Conservation (phyloP, 2,329 filamentous ascomycete genomes). For the Byssoonygena ceratinophila region DNA sequence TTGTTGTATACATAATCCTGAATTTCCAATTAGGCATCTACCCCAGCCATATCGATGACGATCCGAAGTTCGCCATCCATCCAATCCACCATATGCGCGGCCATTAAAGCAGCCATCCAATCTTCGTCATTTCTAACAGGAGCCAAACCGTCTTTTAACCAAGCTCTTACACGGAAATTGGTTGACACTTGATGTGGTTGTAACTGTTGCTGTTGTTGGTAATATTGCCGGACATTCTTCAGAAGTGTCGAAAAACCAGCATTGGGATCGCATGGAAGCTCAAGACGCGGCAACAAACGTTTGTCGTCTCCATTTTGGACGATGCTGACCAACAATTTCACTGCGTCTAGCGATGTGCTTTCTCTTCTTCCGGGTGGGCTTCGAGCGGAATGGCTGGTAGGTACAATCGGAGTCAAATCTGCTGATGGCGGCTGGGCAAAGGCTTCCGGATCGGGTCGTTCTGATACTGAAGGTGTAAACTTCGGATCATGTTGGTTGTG, state of each 20-base stretch:
- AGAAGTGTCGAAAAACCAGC: constrained; percentile 23
- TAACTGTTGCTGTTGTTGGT: constrained; percentile 17
- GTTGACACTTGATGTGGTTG: constrained; percentile 7
- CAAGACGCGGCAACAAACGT: constrained; percentile 31
- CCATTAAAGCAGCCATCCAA: constrained; percentile 37
- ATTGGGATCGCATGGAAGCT: constrained; percentile 27
- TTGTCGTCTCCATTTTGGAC: constrained; percentile 28
- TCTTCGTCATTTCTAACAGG: constrained; percentile 33
- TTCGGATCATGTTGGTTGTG: constrained; percentile 10
- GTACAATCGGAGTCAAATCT: background rate
- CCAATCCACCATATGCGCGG: constrained; percentile 37
- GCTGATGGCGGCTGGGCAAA: background rate
- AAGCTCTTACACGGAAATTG: constrained; percentile 27
- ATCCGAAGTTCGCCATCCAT: constrained; percentile 39
- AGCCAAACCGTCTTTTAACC: constrained; percentile 35
- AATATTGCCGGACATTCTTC: constrained; percentile 24
- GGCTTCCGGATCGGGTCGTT: background rate
- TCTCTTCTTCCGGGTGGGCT: background rate
- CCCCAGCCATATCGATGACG: constrained; percentile 26
- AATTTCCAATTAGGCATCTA: background rate
- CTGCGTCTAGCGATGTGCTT: background rate
- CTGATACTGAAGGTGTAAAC: background rate
- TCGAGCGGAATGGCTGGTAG: constrained; percentile 1
- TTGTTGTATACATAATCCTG: background rate
- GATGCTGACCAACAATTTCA: constrained; percentile 28